Conservation (phyloP, 345 rosid genomes). For the Corchorus olitorius region DNA sequence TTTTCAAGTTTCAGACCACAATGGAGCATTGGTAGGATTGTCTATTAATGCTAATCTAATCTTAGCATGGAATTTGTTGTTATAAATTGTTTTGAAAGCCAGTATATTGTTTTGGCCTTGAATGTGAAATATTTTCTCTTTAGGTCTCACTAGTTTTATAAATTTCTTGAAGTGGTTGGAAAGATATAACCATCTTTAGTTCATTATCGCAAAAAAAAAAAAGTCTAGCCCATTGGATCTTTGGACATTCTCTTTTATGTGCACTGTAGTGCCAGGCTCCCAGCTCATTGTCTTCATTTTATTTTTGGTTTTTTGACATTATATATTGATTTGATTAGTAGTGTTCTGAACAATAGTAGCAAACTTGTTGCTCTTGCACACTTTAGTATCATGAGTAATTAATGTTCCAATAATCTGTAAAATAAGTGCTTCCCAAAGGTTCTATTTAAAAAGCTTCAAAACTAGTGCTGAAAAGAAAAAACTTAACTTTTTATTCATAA, state of each 20-base stretch:
- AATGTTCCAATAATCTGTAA: background rate
- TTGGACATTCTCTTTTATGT: no score
- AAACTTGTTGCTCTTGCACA: background rate
- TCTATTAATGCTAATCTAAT: conserved; percentile 10
- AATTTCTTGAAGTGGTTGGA: background rate
- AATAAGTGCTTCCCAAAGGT: background rate
- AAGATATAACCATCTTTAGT: background rate
- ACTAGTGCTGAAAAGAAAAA: background rate
- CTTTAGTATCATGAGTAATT: background rate
- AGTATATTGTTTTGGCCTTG: conserved; percentile 11
- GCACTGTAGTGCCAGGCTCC: no score
- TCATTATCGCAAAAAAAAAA: no score
- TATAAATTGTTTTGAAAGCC: conserved; percentile 11
- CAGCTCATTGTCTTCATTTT: background rate
- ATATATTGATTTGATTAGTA: background rate
- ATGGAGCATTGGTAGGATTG: conserved; percentile 43
- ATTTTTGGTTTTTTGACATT: background rate
- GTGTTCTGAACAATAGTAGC: background rate
- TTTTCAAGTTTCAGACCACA: background rate
- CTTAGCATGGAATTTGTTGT: background rate
- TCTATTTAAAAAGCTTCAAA: background rate
- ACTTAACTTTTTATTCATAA: no score
- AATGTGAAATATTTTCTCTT: conserved; percentile 19
- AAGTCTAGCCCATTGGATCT: no score
- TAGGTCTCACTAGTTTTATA: conserved; percentile 4